Evolutionary conservation across 2,329 filamentous ascomycete species (phyloP).

Genomic region (Neofusicoccum parvum): DNA sequence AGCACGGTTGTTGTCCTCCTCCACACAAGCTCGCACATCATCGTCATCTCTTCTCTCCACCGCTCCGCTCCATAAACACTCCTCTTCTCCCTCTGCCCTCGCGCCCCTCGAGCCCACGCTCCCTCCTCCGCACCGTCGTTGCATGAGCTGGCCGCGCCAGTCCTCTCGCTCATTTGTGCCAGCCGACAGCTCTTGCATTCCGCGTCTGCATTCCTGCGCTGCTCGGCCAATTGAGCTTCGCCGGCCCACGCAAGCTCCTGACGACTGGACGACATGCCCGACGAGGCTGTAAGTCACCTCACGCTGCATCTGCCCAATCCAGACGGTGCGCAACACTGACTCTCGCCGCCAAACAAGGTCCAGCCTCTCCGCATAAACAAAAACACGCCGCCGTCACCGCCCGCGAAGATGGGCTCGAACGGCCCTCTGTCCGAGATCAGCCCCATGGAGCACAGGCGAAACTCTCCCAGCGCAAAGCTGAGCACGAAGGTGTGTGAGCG

Average conservation of each 20-base stretch:
- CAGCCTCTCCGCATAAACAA: constrained; percentile 81
- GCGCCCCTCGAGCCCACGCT: constrained; percentile 23
- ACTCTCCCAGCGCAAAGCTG: constrained; percentile 90
- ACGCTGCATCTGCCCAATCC: neutral
- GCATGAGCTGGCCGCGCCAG: constrained; percentile 22
- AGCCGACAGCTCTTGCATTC: constrained; percentile 31
- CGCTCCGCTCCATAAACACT: constrained; percentile 21
- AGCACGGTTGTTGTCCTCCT: constrained; percentile 14
- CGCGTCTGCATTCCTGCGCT: constrained; percentile 33
- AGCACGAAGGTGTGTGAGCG: constrained; percentile 62
- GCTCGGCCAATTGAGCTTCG: constrained; percentile 28
- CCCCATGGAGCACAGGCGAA: constrained; percentile 80
- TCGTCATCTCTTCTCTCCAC: constrained; percentile 25
- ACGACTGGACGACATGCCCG: constrained; percentile 38
- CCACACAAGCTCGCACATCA: constrained; percentile 28
- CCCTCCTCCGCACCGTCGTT: constrained; percentile 26
- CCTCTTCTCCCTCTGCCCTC: constrained; percentile 26
- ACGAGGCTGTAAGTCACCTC: constrained; percentile 40
- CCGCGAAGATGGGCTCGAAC: constrained; percentile 69
- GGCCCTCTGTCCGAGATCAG: constrained; percentile 85
- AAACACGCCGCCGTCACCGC: constrained; percentile 60
- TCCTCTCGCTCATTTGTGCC: constrained; percentile 29
- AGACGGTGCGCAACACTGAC: neutral
- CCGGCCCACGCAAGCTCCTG: constrained; percentile 25
- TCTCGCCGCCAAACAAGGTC: constrained; percentile 54